Base-by-base conservation (phyloP, 257 asterid genomes). In the Hygrophila difformis region DNA sequence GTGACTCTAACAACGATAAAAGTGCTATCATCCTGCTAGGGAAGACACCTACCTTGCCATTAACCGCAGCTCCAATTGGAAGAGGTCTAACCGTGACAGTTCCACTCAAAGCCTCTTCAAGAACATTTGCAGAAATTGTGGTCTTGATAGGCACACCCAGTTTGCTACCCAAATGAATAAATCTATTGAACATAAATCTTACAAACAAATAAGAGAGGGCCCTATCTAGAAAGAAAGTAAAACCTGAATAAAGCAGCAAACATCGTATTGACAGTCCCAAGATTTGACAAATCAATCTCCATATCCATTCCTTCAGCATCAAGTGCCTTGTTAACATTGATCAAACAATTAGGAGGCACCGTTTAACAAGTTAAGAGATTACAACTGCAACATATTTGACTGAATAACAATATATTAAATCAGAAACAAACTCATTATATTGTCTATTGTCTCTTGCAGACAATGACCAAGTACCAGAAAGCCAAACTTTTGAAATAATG, bases 191-290 rank as follows among this genome's bases (percentile, higher is more conserved):
- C 29, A 21, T 55, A 43, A 55, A 33, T 37, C 4, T 43, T 54
- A 39, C 49, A 5, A 5, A 41, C 44, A 34, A 48, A 45, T 19
- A 51, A 4, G 20, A 29, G 18, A 47, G 50, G 12, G 29, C 51
- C 43, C 16, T 14, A 9, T 4, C 12, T 18, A 1, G 39, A 5
- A 55, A 26, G 41, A 61, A 45, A 51, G 43, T 15, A 18, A 43
- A 59, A 87, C 99, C 97, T 91, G 77, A 91, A 91, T 64, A 91
- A 72, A 51, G 99, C 99, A 24, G 99, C 97, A 76, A 91, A 91
- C 95, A 91, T 71, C 40, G 99, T 91, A 70, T 87, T 91, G 66
- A 91, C 99, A 38, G 99, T 91, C 63, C 99, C 99, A 62, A 91
- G 95, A 67, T 91, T 91, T 57, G 99, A 91, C 65, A 91, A 77